phyloP scores from a whole-genome alignment of 257 asterid genomes.

The Solanum rostratum region DNA sequence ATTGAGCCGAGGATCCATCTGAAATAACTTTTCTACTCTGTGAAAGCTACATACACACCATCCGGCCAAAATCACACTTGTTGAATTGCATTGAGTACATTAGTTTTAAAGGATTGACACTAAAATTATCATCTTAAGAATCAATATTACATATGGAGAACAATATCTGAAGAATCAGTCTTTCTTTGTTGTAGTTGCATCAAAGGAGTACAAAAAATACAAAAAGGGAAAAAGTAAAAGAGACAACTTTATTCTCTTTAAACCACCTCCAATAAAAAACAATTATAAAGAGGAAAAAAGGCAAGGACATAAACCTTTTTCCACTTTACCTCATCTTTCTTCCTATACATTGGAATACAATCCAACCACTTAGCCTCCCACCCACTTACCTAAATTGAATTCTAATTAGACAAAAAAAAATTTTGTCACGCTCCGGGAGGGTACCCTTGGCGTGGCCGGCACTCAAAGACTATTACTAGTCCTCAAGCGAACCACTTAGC shows the following conservation, averaged over 20 bases:
- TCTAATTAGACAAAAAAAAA: conserved; percentile 7
- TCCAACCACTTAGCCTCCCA: conserved; percentile 12
- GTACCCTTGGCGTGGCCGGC: too few species aligned
- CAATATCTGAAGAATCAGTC: conserved; percentile 30
- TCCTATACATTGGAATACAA: conserved; percentile 43
- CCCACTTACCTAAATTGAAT: conserved; percentile 6
- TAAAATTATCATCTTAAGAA: background rate
- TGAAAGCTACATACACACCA: too few species aligned
- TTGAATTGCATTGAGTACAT: too few species aligned
- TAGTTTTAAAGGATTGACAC: background rate
- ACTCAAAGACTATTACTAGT: too few species aligned
- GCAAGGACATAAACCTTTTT: conserved; percentile 18
- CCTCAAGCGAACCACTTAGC: too few species aligned
- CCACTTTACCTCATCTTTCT: conserved; percentile 28
- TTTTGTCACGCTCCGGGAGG: too few species aligned
- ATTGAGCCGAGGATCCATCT: background rate
- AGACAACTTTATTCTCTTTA: conserved; percentile 58
- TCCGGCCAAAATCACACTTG: too few species aligned
- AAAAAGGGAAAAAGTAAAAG: conserved; percentile 51
- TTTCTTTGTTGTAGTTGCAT: conserved; percentile 22
- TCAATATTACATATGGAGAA: conserved; percentile 1
- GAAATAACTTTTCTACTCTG: too few species aligned
- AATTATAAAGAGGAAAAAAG: conserved; percentile 30
- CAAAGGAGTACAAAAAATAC: conserved; percentile 20
- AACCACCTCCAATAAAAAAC: conserved; percentile 30